Conservation (phyloP, 495 filamentous ascomycete genomes). For the Penicillium ucsense region DNA sequence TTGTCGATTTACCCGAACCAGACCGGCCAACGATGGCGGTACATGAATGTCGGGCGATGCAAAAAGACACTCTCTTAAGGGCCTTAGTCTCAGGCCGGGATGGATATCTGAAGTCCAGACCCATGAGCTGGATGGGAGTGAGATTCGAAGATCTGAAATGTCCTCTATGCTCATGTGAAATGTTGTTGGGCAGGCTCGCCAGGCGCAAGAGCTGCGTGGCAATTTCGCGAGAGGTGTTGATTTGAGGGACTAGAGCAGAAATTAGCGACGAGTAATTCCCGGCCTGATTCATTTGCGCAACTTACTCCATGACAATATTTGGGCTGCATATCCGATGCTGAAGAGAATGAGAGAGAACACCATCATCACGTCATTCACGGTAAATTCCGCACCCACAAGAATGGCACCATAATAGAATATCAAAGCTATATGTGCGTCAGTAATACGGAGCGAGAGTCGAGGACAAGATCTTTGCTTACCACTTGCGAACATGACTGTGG, state of each 20-base stretch:
- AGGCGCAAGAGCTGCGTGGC: conserved; percentile 69
- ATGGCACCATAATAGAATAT: conserved; percentile 76
- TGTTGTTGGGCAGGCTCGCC: conserved; percentile 42
- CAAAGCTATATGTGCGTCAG: conserved; percentile 40
- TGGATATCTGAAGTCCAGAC: conserved; percentile 62
- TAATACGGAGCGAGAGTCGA: background rate
- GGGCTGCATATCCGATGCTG: conserved; percentile 60
- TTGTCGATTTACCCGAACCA: conserved; percentile 83
- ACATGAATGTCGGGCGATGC: conserved; percentile 46
- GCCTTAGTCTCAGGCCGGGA: conserved; percentile 40
- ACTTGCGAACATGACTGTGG: conserved; percentile 58
- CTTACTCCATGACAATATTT: conserved; percentile 54
- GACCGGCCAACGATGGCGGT: conserved; percentile 75
- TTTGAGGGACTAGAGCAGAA: conserved; percentile 55
- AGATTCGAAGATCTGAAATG: conserved; percentile 33
- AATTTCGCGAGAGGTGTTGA: conserved; percentile 60
- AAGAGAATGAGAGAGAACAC: conserved; percentile 80
- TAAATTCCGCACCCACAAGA: conserved; percentile 42
- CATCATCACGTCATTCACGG: conserved; percentile 51
- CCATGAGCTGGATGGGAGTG: conserved; percentile 51
- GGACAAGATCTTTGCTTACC: conserved; percentile 21
- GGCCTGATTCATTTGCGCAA: no score
- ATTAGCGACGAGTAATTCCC: background rate
- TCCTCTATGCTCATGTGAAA: conserved; percentile 50
- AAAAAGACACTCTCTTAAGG: conserved; percentile 51